Conservation (phyloP, 768 basidiomycete species). For the Psilocybe azurescens region DNA sequence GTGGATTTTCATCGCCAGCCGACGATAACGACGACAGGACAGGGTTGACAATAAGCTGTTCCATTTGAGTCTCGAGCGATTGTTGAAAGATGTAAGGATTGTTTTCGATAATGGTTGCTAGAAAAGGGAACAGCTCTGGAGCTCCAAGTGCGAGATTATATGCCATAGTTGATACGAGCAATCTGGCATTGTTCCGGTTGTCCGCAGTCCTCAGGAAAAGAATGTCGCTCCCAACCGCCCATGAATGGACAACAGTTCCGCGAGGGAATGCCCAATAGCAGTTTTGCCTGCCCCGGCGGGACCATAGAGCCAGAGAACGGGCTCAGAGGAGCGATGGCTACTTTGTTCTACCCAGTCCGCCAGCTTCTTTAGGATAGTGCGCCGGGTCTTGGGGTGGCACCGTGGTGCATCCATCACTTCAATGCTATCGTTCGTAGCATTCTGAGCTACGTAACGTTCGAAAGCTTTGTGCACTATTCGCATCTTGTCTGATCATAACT, state of each 20-base stretch:
- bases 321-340: not conserved
- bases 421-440: not conserved
- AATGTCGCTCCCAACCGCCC: not conserved
- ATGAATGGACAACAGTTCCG: not conserved
- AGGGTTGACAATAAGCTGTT: slow-evolving; percentile 8
- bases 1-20: too few species aligned
- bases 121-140: not conserved
- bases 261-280: slow-evolving; percentile 3
- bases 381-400: not conserved
- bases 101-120: not conserved
- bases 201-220: not conserved
- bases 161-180: slow-evolving; percentile 2
- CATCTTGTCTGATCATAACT: too few species aligned
- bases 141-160: not conserved
- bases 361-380: not conserved
- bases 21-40: not conserved
- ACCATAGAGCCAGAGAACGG: slow-evolving; percentile 9
- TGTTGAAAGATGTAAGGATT: slow-evolving; percentile 3
- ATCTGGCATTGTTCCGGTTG: not conserved
- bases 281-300: slow-evolving; percentile 4
- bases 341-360: not conserved
- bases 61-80: slow-evolving; percentile 9
- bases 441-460: not conserved
- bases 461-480: not conserved
- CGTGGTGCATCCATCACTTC: not conserved